Evolutionary conservation across 768 basidiomycete species (phyloP).

Genomic region (Tephrocybe sp.): DNA sequence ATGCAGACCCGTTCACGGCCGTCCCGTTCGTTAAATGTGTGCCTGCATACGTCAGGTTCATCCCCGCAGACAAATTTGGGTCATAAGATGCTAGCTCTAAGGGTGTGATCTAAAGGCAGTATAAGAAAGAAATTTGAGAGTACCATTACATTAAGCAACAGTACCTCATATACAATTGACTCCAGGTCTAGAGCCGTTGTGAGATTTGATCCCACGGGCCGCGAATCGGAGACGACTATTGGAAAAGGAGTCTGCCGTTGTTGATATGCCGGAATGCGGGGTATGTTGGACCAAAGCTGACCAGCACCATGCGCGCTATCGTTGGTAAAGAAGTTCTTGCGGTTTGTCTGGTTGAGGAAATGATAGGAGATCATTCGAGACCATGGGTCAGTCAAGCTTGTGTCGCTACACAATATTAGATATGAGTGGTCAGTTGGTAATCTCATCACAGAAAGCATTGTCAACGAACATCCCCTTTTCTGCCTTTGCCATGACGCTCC

Average conservation of each 20-base stretch:
- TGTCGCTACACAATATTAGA: constrained; percentile 43
- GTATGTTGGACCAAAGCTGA: constrained; percentile 63
- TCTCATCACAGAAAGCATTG: background rate
- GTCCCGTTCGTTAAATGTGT: constrained; percentile 60
- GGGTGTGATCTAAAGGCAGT: constrained; percentile 48
- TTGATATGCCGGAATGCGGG: constrained; percentile 50
- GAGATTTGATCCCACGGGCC: constrained; percentile 42
- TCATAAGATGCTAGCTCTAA: constrained; percentile 76
- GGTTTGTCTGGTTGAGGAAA: constrained; percentile 66
- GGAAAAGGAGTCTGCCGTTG: constrained; percentile 61
- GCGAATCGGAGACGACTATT: constrained; percentile 59
- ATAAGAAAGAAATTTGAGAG: background rate
- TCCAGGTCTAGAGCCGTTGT: constrained; percentile 39
- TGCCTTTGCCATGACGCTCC: constrained; percentile 58
- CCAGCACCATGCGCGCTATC: constrained; percentile 69
- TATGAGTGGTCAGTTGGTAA: background rate
- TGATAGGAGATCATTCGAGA: constrained; percentile 68
- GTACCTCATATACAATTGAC: constrained; percentile 59
- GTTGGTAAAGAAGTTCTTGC: constrained; percentile 59
- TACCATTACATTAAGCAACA: background rate
- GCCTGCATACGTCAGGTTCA: constrained; percentile 62
- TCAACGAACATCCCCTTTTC: constrained; percentile 48
- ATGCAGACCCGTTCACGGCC: constrained; percentile 53
- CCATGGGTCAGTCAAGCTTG: constrained; percentile 67
- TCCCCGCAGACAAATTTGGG: constrained; percentile 68